phyloP scores from a whole-genome alignment of 768 basidiomycete genomes.

The Clavulina sp. region DNA sequence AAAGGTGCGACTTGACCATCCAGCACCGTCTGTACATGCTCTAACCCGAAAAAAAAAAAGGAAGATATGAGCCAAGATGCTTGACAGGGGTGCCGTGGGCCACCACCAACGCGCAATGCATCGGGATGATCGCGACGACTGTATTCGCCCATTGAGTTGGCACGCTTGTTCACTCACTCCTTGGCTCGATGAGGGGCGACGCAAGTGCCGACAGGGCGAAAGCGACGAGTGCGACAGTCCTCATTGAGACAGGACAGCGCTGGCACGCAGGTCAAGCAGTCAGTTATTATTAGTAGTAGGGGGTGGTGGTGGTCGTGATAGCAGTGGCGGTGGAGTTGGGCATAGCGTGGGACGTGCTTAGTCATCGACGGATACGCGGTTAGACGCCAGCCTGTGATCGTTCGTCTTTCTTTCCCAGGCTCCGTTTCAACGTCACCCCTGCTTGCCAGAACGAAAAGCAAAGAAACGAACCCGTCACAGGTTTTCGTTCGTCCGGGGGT shows the following conservation, averaged over 20 bases:
- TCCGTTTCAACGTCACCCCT: too few relatives aligned
- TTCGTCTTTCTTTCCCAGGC: too few relatives aligned
- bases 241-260: too few relatives aligned
- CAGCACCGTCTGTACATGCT: not conserved
- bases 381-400: not conserved
- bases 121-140: not conserved
- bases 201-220: not conserved
- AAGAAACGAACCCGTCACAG: too few relatives aligned
- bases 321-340: not conserved
- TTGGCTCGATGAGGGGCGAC: not conserved
- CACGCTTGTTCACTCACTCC: too few relatives aligned
- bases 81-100: not conserved
- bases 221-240: not conserved
- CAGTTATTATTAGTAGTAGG: too few relatives aligned
- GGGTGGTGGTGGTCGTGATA: not conserved
- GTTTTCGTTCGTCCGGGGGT: too few relatives aligned
- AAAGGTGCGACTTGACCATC: not conserved
- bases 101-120: not conserved
- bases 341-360: not conserved
- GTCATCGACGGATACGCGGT: not conserved
- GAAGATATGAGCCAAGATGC: not conserved
- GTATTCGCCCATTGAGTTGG: not conserved
- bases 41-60: not conserved
- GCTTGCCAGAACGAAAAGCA: too few relatives aligned
- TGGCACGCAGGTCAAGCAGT: too few relatives aligned